Base-by-base conservation (phyloP, 345 rosid species). In the Psidium guajava region DNA sequence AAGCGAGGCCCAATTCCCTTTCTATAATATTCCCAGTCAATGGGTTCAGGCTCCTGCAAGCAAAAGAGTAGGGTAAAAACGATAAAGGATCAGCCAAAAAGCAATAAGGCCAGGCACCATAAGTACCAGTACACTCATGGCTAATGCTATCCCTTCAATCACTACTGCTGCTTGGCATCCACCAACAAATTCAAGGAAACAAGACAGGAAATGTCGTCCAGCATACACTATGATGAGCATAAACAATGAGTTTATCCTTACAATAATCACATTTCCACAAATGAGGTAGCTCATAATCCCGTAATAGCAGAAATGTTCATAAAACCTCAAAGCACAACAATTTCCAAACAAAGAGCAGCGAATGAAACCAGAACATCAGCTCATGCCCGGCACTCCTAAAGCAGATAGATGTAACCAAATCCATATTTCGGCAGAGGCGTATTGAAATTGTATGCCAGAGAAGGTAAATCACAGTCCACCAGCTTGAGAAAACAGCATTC, bases 11-110 rank as follows among this genome's bases (percentile, higher is more conserved):
- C 99, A 85, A 96, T 92, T 86, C 94, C 95, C 88, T 94, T 96
- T 85, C 99, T 92, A 86, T 96, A 96, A 87, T 89, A 92, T 74
- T 94, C 99, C 99, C 99, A 98, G 88, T 96, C 92, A 84, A 98
- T 86, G 25, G 99, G 99, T 86, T 95, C 98, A 53, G 99, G 99
- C 83, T 98, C 99, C 99, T 98, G 91, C 77, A 87, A 42, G 61
- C 52, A 24, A 77, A 24, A 57, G 80, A 47, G 49, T 24, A 82
- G 82, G 44, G 25, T 55, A 11, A 49, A 21, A 55, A 40, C 28
- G 59, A 54, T 8, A 51, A 36, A 57, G 27, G 25, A 69, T 49
- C 28, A 57, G 25, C 58, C 36, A 27, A 44, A 15, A 50, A 80
- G 36, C 10, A 51, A 24, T 11, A 69, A 69, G 24, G 77, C 24